Conservation (phyloP, 2,329 filamentous ascomycete genomes). For the Cladosporium sp. region DNA sequence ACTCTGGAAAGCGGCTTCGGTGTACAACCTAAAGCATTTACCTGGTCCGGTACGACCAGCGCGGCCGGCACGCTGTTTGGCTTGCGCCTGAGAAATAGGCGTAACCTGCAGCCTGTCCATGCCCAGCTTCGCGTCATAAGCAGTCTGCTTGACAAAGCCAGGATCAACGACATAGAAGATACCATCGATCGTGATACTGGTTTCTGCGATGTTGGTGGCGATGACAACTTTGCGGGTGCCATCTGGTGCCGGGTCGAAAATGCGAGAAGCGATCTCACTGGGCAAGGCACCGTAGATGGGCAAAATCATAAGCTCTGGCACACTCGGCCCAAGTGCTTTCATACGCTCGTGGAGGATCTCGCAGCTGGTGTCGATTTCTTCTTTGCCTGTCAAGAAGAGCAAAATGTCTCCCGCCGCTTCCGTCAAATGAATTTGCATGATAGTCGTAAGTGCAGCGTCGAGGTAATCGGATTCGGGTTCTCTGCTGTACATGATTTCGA, state of each 20-base stretch:
- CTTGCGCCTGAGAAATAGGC: conserved; percentile 94
- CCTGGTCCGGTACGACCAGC: conserved; percentile 93
- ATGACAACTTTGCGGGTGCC: conserved; percentile 93
- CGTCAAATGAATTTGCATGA: conserved; percentile 96
- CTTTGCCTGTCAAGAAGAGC: conserved; percentile 95
- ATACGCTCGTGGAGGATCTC: conserved; percentile 93
- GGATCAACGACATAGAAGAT: conserved; percentile 98
- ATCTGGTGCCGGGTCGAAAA: conserved; percentile 89
- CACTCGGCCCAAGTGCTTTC: conserved; percentile 87
- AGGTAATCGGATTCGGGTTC: conserved; percentile 96
- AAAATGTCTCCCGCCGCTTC: conserved; percentile 92
- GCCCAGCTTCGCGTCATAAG: conserved; percentile 93
- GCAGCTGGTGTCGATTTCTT: conserved; percentile 94
- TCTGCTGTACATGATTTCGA: conserved; percentile 91
- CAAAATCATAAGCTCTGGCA: conserved; percentile 88
- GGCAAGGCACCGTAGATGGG: conserved; percentile 96
- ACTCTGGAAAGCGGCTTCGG: conserved; percentile 89
- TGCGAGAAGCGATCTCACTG: conserved; percentile 87
- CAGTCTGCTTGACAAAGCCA: conserved; percentile 96
- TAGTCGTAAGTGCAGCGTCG: conserved; percentile 88
- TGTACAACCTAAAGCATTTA: conserved; percentile 94
- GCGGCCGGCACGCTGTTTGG: conserved; percentile 88
- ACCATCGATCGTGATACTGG: conserved; percentile 94
- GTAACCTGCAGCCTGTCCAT: conserved; percentile 97
- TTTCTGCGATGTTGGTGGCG: conserved; percentile 97